Evolutionary conservation across 2,329 filamentous ascomycete species (phyloP), one percentile per base, ranked within the genome.

Genomic region (Cordyceps militaris): DNA sequence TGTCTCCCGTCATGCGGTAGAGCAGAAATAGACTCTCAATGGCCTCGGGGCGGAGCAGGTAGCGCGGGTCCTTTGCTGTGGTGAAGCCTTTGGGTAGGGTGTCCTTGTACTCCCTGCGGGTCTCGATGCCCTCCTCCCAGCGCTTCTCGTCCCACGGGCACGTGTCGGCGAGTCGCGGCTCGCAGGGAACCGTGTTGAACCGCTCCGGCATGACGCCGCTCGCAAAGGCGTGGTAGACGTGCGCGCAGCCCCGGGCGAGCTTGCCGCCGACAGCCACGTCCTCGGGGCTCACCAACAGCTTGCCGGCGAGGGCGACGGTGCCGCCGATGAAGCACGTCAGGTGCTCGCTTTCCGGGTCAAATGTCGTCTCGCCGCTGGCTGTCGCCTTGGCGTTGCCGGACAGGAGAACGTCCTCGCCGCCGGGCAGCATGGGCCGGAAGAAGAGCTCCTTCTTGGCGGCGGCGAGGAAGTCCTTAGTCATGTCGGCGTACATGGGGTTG

Each of bases 21-120:
- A 91, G 83, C 68, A 88, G 82, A 71, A 88, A 91, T n/a, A 92
- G 83, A 21, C 85, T 88, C 73, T 92, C 88, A 57, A 91, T 88
- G 5, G 88, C 87, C 71, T 92, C 88, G n/a, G 87, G 86, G 59
- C 86, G 79, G 36, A 89, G 75, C 19, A 87, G 79, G 65, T 88
- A 89, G 58, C 77, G 76, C 34, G 74, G 71, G 60, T 85, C 80
- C 40, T 73, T 69, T 40, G 86, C 76, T 4, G 74, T 73, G 1
- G 79, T 74, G 66, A 86, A 81, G 21, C 84, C 85, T 7, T 69
- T 72, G 2, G 79, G 77, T 9, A 86, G 58, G 47, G 48, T 60
- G 42, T 21, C 62, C 58, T 60, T 55, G 57, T 54, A 57, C 38
- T 59, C 56, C 40, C 23, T 28, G 4, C 58, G 53, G 2, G 36